A percentile compares a stretch with the other conserved stretches of the same genome.
phyloP scores from a whole-genome alignment of 495 filamentous ascomycete species.

The Symbiotaphrina buchneri region DNA sequence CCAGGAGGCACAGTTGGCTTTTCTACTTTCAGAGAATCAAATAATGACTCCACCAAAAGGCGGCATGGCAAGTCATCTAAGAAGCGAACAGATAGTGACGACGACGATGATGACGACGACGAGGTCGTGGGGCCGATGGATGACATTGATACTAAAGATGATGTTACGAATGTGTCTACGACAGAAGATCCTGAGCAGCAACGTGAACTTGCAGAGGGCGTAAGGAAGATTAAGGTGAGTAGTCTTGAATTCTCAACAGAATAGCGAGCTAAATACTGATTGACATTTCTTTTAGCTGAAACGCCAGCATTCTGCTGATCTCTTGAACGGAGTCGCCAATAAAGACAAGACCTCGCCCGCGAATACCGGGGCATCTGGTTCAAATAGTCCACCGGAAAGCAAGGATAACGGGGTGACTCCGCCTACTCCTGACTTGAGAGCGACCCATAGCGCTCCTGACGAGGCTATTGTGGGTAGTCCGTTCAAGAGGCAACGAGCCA shows the following conservation, averaged over 20 bases:
- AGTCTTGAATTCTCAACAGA: not conserved
- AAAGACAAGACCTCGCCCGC: conserved; percentile 7
- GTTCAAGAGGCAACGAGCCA: conserved; percentile 6
- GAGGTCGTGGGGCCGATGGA: conserved; percentile 20
- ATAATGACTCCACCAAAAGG: conserved; percentile 23
- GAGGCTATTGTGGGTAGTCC: conserved; percentile 5
- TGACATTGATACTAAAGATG: conserved; percentile 24
- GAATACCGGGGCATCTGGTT: conserved; percentile 2
- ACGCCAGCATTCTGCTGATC: conserved; percentile 78
- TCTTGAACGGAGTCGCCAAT: conserved; percentile 25
- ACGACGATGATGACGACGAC: conserved; percentile 35
- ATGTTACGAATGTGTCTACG: conserved; percentile 49
- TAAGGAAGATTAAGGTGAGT: conserved; percentile 79
- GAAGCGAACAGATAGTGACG: conserved; percentile 54
- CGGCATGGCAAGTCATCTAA: conserved; percentile 19
- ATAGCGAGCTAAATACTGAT: conserved; percentile 5
- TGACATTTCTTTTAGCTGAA: conserved; percentile 48
- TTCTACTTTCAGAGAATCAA: conserved; percentile 60
- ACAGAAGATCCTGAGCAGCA: conserved; percentile 65
- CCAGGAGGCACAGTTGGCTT: conserved; percentile 73
- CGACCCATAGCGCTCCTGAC: not conserved
- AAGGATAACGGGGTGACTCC: too few species aligned
- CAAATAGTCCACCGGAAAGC: conserved; percentile 3
- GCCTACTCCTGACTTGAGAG: not conserved
- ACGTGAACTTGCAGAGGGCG: conserved; percentile 74